phyloP scores from a whole-genome alignment of 1,139 yeast genomes.

The Debaryomyces fabryi region DNA sequence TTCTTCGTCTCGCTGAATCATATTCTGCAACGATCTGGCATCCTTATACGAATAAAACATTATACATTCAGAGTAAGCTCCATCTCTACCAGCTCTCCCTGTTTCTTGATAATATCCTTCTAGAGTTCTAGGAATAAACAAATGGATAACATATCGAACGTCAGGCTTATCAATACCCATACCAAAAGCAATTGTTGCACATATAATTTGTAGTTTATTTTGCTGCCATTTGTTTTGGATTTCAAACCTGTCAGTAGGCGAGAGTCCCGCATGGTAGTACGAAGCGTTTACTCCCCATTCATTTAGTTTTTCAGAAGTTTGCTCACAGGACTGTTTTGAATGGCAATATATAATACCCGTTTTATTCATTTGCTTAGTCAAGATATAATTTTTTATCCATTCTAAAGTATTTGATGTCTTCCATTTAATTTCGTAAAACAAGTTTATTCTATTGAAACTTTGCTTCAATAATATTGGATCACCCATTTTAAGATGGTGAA shows the following conservation, averaged over 20 bases:
- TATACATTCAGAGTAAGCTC: constrained; percentile 75
- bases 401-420: constrained; percentile 62
- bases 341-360: constrained; percentile 95
- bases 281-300: constrained; percentile 67
- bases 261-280: constrained; percentile 94
- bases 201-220: constrained; percentile 70
- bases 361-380: constrained; percentile 51
- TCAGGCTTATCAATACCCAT: constrained; percentile 99
- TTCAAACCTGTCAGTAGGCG: constrained; percentile 66
- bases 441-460: constrained; percentile 87
- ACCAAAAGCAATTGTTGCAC: constrained; percentile 98
- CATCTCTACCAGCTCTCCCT: constrained; percentile 99
- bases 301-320: constrained; percentile 63
- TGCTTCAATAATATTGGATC: constrained; percentile 62
- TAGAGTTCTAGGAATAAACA: constrained; percentile 84
- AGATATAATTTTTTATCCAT: constrained; percentile 62
- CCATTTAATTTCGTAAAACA: constrained; percentile 74
- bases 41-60: constrained; percentile 81
- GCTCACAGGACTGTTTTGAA: constrained; percentile 87
- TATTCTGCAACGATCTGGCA: constrained; percentile 68
- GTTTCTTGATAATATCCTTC: constrained; percentile 98
- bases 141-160: constrained; percentile 87
- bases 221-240: constrained; percentile 85
- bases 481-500: constrained; percentile 65
- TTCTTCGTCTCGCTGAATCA: constrained; percentile 78